Conservation (phyloP, 768 basidiomycete species). For the Lactarius akahatsu region DNA sequence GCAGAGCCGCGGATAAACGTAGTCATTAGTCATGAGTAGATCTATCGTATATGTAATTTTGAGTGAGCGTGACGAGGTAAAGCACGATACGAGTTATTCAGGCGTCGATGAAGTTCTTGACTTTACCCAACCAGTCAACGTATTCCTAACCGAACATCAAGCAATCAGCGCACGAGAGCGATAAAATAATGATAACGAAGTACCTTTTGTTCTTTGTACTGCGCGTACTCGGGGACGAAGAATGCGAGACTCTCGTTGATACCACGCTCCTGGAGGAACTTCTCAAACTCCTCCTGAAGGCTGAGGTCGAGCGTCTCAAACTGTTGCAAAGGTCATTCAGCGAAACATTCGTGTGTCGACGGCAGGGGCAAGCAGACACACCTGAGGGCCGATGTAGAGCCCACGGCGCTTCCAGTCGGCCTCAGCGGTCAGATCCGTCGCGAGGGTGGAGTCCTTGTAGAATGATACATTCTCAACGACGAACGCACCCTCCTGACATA, state of each 20-base stretch:
- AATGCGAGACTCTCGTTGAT: constrained; percentile 77
- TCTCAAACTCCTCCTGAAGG: constrained; percentile 91
- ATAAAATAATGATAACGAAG: background rate
- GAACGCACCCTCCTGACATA: constrained; percentile 77
- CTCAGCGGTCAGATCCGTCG: constrained; percentile 77
- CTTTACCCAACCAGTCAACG: constrained; percentile 79
- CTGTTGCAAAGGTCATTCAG: constrained; percentile 37
- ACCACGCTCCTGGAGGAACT: constrained; percentile 86
- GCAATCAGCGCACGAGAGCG: constrained; percentile 9
- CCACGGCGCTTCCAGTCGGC: constrained; percentile 93
- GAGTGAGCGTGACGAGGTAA: background rate
- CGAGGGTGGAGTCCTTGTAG: constrained; percentile 72
- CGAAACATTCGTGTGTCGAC: background rate
- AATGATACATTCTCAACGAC: constrained; percentile 87
- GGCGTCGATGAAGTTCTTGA: constrained; percentile 79
- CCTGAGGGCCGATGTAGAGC: constrained; percentile 89
- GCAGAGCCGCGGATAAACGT: constrained; percentile 4
- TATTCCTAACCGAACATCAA: constrained; percentile 65
- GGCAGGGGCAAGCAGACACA: constrained; percentile 37
- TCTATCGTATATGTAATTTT: constrained; percentile 24
- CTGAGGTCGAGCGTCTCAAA: constrained; percentile 87
- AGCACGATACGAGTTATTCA: constrained; percentile 31
- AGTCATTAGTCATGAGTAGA: constrained; percentile 12
- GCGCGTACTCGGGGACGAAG: constrained; percentile 87
- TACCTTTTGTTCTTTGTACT: constrained; percentile 92